A percentile compares a stretch with the other conserved stretches of the same genome.
Conservation (phyloP, 148 eudicot species). For the Amaranthus hypochondriacus region DNA sequence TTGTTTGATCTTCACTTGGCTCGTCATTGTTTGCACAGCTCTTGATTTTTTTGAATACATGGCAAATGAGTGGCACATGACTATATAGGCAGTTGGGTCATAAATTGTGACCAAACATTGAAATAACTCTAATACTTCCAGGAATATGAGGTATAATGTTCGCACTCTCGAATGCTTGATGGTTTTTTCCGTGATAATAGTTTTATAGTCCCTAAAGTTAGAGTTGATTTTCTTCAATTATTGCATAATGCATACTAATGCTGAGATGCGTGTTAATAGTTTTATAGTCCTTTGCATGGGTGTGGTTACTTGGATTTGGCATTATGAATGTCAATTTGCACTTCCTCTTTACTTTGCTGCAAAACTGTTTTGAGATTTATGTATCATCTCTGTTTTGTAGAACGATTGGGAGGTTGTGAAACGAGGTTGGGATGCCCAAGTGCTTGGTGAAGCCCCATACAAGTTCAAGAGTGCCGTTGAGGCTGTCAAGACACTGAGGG, state of each 20-base stretch:
- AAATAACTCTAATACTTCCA: too few species aligned
- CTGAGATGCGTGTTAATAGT: neutral
- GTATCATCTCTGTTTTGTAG: slow-evolving; percentile 31
- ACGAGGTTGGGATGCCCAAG: slow-evolving; percentile 99
- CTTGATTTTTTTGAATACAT: too few species aligned
- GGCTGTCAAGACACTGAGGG: slow-evolving; percentile 79
- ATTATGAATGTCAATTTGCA: neutral
- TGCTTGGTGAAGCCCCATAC: slow-evolving; percentile 94
- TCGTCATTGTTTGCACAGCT: too few species aligned
- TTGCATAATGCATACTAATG: too few species aligned
- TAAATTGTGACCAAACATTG: too few species aligned
- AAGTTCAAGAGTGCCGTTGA: slow-evolving; percentile 68
- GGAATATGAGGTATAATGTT: too few species aligned
- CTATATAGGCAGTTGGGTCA: too few species aligned
- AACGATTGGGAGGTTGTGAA: slow-evolving; percentile 94
- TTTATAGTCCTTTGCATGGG: neutral
- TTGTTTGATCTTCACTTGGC: too few species aligned
- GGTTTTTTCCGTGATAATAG: too few species aligned
- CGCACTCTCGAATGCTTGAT: too few species aligned
- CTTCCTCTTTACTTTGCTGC: neutral
- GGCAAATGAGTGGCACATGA: too few species aligned
- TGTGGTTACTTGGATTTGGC: neutral
- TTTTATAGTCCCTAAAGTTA: too few species aligned
- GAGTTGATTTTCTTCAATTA: neutral
- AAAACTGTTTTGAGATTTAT: neutral